These are phyloP conservation scores for Citrullus mucosospermus DNA, from an alignment of 306 rosid species.

Conservation along the genomic window DNA sequence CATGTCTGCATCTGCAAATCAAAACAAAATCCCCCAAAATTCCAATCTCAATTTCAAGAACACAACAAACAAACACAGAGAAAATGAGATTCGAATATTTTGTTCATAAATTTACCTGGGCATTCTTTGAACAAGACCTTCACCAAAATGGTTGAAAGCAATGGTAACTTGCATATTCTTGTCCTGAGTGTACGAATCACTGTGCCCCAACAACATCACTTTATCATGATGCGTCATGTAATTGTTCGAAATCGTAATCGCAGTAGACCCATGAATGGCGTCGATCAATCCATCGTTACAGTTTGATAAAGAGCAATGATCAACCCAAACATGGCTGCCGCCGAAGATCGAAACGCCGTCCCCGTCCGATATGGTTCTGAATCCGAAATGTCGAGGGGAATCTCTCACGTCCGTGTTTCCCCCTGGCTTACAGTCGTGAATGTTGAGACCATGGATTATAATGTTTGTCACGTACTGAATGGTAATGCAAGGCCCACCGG, in stretches of 20 bases:
- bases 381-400: slow-evolving; percentile 79
- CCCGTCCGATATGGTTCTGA: slow-evolving; percentile 85
- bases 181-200: slow-evolving; percentile 73
- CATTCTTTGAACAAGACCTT: slow-evolving; percentile 95
- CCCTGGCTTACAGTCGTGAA: slow-evolving; percentile 84
- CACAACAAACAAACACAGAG: not conserved
- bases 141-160: slow-evolving; percentile 94
- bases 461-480: slow-evolving; percentile 75
- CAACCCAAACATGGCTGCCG: slow-evolving; percentile 91
- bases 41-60: not conserved
- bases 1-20: slow-evolving; percentile 72
- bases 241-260: slow-evolving; percentile 84
- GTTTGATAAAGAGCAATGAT: slow-evolving; percentile 77
- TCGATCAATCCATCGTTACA: slow-evolving; percentile 75
- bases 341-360: slow-evolving; percentile 96
- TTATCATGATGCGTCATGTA: slow-evolving; percentile 96
- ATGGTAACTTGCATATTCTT: slow-evolving; percentile 90
- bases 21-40: not conserved
- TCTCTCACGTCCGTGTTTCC: slow-evolving; percentile 79
- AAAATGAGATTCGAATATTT: not conserved
- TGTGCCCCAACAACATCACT: slow-evolving; percentile 88
- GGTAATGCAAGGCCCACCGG: slow-evolving; percentile 96
- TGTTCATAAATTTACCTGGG: slow-evolving; percentile 47
- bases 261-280: slow-evolving; percentile 78
- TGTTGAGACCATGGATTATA: slow-evolving; percentile 62